Conservation (phyloP, 768 basidiomycete species). For the Termitomyces sp. region DNA sequence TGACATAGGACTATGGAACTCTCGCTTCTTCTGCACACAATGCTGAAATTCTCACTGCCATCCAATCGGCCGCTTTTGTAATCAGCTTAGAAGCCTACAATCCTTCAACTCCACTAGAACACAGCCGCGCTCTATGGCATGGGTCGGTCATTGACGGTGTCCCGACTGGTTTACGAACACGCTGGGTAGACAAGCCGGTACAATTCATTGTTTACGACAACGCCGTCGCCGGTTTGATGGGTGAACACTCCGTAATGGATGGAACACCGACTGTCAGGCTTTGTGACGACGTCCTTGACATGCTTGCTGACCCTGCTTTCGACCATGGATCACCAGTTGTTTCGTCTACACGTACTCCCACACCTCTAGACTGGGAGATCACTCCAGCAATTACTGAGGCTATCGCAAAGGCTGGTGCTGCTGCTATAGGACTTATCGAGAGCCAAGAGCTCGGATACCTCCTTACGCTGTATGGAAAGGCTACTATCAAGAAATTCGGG, state of each 20-base stretch:
- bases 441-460: conserved; percentile 63
- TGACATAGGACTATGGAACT: conserved; percentile 56
- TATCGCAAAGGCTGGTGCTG: conserved; percentile 55
- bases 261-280: conserved; percentile 79
- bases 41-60: conserved; percentile 59
- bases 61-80: conserved; percentile 85
- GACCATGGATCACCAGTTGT: conserved; percentile 50
- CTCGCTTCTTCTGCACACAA: conserved; percentile 64
- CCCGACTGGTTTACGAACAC: conserved; percentile 62
- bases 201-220: conserved; percentile 88
- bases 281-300: conserved; percentile 66
- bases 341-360: conserved; percentile 31
- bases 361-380: conserved; percentile 64
- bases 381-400: conserved; percentile 45
- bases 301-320: conserved; percentile 58
- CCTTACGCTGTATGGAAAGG: conserved; percentile 80
- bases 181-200: conserved; percentile 89
- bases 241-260: conserved; percentile 92
- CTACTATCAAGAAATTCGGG: conserved; percentile 79
- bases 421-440: conserved; percentile 55
- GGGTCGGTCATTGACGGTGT: conserved; percentile 55
- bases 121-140: conserved; percentile 80
- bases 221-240: conserved; percentile 80
- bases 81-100: conserved; percentile 72
- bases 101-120: conserved; percentile 50